Conservation (phyloP, 495 filamentous ascomycete species). For the Trypethelium eluteriae region DNA sequence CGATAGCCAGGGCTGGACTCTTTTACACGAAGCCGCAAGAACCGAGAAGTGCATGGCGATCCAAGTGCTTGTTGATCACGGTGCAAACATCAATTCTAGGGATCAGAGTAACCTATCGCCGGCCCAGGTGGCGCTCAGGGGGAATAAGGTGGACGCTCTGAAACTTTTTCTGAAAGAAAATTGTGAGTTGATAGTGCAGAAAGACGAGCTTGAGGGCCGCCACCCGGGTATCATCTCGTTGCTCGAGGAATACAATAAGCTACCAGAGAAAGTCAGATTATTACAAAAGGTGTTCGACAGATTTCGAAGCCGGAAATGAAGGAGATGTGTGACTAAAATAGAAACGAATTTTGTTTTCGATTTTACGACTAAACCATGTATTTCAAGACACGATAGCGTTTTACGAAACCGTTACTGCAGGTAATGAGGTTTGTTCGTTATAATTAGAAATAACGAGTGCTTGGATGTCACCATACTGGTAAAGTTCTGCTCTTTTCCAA, state of each 20-base stretch:
- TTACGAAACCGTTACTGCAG: too few species aligned
- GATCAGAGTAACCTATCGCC: neutral
- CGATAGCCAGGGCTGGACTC: neutral
- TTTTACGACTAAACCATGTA: too few species aligned
- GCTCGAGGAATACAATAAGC: neutral
- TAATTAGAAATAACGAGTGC: too few species aligned
- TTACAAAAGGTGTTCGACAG: neutral
- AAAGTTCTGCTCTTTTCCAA: too few species aligned
- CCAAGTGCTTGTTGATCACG: neutral
- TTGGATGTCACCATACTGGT: too few species aligned
- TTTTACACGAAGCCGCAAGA: neutral
- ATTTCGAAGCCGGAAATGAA: too few species aligned
- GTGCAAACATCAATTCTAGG: slow-evolving; percentile 1
- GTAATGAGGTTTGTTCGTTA: too few species aligned
- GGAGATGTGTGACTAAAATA: too few species aligned
- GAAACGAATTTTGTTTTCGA: too few species aligned
- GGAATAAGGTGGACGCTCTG: neutral
- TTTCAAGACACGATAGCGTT: too few species aligned
- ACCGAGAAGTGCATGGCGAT: slow-evolving; percentile 4
- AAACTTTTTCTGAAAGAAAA: neutral
- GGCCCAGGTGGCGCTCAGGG: neutral
- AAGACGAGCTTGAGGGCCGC: neutral
- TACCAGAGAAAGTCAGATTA: neutral
- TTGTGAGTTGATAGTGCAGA: neutral
- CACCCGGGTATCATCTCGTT: slow-evolving; percentile 1